Base-by-base conservation (phyloP, 495 filamentous ascomycete species). In the Tuber umbilicatum region DNA sequence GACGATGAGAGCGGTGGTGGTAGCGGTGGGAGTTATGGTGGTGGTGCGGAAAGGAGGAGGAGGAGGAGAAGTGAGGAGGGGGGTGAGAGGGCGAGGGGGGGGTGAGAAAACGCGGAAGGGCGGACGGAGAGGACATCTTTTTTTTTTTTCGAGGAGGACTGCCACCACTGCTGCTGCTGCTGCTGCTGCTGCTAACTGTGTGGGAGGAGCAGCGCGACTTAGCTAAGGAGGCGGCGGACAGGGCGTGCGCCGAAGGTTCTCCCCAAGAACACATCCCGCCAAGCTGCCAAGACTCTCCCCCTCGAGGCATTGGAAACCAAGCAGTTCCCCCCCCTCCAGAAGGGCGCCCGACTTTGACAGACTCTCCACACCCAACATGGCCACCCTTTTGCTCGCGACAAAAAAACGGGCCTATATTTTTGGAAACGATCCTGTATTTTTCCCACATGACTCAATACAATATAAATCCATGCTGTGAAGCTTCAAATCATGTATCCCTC, bases 161-260 rank as follows among this genome's bases (percentile, higher is more conserved):
- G 47, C 77, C 74, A 74, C 73, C 72, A 78, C 77, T 74, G 78
- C 77, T 78, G 77, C 75, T 75, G 75, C 75, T 77, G 73, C 77
- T 78, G 73, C 77, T 78, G 77, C 71, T 75, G 77, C 74, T 77
- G 68, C 77, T 72, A 78, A 74, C 75, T 79, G 77, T 79, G 77
- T 79, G 77, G 77, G 77, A 79, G 77, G 77, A 79, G 77, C 77
- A 79, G 75, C 64, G 77, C 47, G 27, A 55, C 47, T 55, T 55
- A 55, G 47, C 47, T 55, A 55, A 55, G 47, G 47, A 55, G 47
- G 47, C 74, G 71, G 76, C 77, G 77, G 77, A 79, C 77, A 79
- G 77, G 77, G 77, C 77, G 77, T 79, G 77, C 77, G 77, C 77
- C 77, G 77, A 79, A 79, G n/a, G 77, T 79, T 79, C 77, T 78